Percentiles rank a stretch among this genome's conserved stretches.
phyloP scores from a whole-genome alignment of 257 asterid genomes.

The Salvia miltiorrhiza region DNA sequence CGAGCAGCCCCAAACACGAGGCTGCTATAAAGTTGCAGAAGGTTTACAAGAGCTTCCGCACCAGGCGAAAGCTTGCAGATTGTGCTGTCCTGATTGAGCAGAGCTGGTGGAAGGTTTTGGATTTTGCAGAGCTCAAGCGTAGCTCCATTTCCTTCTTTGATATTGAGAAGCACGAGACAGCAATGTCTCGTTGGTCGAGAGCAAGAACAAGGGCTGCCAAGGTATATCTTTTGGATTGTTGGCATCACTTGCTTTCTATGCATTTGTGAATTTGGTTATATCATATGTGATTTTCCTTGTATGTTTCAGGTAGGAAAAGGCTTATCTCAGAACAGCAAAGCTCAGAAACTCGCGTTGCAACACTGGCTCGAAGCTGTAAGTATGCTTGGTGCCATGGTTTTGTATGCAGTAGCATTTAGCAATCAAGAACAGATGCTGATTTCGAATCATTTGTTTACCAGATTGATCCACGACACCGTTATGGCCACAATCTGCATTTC shows the following conservation, averaged over 20 bases:
- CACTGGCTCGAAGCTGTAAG: constrained; percentile 99
- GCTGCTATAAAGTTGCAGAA: constrained; percentile 91
- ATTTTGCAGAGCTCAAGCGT: constrained; percentile 86
- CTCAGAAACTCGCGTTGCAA: constrained; percentile 87
- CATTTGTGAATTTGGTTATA: neutral
- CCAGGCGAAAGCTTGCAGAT: constrained; percentile 88
- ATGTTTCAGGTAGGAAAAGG: constrained; percentile 83
- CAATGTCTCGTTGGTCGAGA: constrained; percentile 89
- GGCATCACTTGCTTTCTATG: neutral
- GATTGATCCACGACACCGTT: constrained; percentile 97
- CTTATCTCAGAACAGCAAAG: constrained; percentile 74
- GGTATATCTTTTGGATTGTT: constrained; percentile 35
- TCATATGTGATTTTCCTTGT: constrained; percentile 2
- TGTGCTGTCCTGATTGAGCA: constrained; percentile 92
- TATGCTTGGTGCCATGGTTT: constrained; percentile 2
- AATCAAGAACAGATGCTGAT: constrained; percentile 23
- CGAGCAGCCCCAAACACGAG: constrained; percentile 59
- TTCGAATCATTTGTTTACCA: constrained; percentile 22
- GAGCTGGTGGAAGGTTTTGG: constrained; percentile 94
- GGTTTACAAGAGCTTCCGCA: constrained; percentile 86
- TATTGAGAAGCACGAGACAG: constrained; percentile 82
- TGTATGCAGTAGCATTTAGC: neutral
- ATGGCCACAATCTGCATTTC: constrained; percentile 92
- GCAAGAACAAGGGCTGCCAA: constrained; percentile 96
- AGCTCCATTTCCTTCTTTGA: constrained; percentile 92